Base-by-base conservation (phyloP, 768 basidiomycete genomes). In the Leccinellum albellum region DNA sequence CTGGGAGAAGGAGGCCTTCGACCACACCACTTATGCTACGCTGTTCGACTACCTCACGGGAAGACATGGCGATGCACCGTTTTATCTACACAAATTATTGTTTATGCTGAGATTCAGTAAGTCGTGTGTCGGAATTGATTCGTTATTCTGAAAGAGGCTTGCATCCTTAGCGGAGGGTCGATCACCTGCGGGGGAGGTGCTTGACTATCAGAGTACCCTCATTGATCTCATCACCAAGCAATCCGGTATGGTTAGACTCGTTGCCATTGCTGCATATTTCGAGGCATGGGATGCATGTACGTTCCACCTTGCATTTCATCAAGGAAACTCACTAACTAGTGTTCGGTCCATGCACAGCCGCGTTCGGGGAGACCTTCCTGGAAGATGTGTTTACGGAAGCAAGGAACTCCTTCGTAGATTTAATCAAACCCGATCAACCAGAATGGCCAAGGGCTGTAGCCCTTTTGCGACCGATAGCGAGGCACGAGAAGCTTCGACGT, bases 71-170 rank as follows among this genome's bases (percentile, higher is more conserved):
- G 55, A 46, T 8, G 50, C 56, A 3, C 61, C 58, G 9, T 56
- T 55, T 37, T 60, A 62, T 40, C 55, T 64, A 3, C 61, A 64
- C 54, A 52, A 56, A 51, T 40, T 62, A 9, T 35, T 64, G 45
- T 64, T 64, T 40, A 62, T 62, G 55, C 24, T 64, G 26, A 56
- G 63, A 48, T 62, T 62, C 33, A 49, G 63, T 64, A 54, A 54
- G 63, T 55, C 31, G 4, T n/a, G 10, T 20, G 0, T 21, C 1
- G 12, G 3, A 10, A 20, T 31, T 15, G 24, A 45, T 23, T 12
- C 6, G 10, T 54, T 26, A 10, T 49, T 45, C 26, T 47, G 10
- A 45, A 13, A 2, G 17, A 48, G 5, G 23, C 6, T 48, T n/a
- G n/a, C 1, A 26, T 48, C 47, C 21, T 32, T 29, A 63, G 62